Base-by-base conservation (phyloP, 805 yeast genomes). In the Saccharomycopsis vini region DNA sequence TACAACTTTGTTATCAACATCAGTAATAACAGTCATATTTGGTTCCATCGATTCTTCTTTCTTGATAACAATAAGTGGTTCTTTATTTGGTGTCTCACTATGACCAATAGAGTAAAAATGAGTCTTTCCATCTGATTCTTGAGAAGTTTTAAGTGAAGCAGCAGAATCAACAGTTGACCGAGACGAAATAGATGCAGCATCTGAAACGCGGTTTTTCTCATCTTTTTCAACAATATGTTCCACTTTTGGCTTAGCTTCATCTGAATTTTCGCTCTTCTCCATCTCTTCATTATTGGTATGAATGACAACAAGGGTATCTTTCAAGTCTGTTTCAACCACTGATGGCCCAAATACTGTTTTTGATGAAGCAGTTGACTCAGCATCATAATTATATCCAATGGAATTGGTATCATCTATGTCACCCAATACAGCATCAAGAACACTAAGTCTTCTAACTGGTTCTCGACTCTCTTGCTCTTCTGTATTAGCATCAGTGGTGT, bases 121-220 rank as follows among this genome's bases (percentile, higher is more conserved):
- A 5, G 48, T 44, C 22, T 45, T 43, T 2, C 36, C 21, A 16
- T 46, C 47, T 5, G 42, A 35, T 7, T 26, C 26, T 3, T 23
- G 18, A 19, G 42, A 26, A 22, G 50, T 46, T n/a, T 46, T 39
- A 20, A 46, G 24, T n/a, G 46, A 42, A 5, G 22, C 43, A 35
- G 31, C 41, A 10, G 50, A 46, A 9, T 46, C 47, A 22, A 40
- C 31, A 4, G 46, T 46, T 13, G 49, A 34, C 10, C 24, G 23
- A 13, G 49, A 45, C 12, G 47, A 43, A 10, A 46, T 36, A 20
- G 50, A 46, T 12, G 33, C 46, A 36, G n/a, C n/a, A n/a, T n/a
- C n/a, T n/a, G n/a, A n/a, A n/a, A n/a, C n/a, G n/a, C n/a, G n/a
- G n/a, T 42, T 36, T 24, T 36, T 32, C 18, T 12, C 13, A 15